Conservation (phyloP, 2,329 filamentous ascomycete genomes). For the Bipolaris zeicola region DNA sequence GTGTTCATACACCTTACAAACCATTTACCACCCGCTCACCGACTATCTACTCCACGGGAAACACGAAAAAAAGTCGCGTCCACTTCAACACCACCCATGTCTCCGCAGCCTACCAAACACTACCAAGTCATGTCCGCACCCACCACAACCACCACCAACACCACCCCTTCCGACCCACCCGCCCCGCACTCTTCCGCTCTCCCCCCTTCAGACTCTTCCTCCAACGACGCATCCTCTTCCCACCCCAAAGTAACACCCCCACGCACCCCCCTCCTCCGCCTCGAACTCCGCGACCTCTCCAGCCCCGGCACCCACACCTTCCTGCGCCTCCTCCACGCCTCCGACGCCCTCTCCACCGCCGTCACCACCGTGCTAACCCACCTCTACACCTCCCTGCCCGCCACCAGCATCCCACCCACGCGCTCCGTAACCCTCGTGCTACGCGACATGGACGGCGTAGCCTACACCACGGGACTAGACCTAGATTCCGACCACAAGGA, state of each 20-base stretch:
- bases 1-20: too few species aligned
- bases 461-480: constrained; percentile 82
- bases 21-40: neutral
- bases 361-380: constrained; percentile 71
- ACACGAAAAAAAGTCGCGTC: neutral
- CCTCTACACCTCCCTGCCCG: constrained; percentile 63
- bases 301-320: constrained; percentile 69
- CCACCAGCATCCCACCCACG: constrained; percentile 62
- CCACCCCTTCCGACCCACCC: constrained; percentile 25
- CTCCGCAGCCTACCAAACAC: constrained; percentile 36
- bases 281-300: constrained; percentile 57
- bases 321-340: constrained; percentile 67
- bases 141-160: constrained; percentile 20
- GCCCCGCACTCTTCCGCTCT: constrained; percentile 38
- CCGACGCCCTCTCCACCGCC: constrained; percentile 65
- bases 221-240: constrained; percentile 2
- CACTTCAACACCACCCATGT: constrained; percentile 9
- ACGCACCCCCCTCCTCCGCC: constrained; percentile 53
- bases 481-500: constrained; percentile 89
- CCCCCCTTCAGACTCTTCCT: constrained; percentile 27
- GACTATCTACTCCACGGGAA: neutral
- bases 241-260: constrained; percentile 29
- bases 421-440: constrained; percentile 86
- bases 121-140: constrained; percentile 46
- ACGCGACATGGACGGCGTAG: constrained; percentile 79